These are phyloP conservation scores for Blastobotrys arbuscula DNA, from an alignment of 1,139 yeast genomes.

Conservation along the genomic window DNA sequence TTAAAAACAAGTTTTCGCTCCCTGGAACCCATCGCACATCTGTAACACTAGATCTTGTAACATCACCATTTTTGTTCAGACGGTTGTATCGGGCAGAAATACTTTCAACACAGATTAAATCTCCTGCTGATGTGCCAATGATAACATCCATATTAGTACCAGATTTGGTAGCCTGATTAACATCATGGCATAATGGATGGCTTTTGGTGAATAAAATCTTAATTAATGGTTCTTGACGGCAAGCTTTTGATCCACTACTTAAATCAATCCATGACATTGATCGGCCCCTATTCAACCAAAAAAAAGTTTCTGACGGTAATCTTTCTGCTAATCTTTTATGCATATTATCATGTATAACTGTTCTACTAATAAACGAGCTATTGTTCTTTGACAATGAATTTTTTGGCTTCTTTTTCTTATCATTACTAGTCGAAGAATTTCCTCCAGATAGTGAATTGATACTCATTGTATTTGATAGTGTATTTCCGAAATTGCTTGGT, in stretches of 20 bases:
- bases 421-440: background rate
- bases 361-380: conserved; percentile 37
- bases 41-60: conserved; percentile 35
- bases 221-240: conserved; percentile 34
- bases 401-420: conserved; percentile 23
- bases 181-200: conserved; percentile 39
- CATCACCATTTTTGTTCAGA: conserved; percentile 44
- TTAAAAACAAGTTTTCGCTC: conserved; percentile 35
- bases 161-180: conserved; percentile 35
- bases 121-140: conserved; percentile 49
- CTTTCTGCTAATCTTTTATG: conserved; percentile 31
- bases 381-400: conserved; percentile 35
- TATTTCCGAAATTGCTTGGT: conserved; percentile 8
- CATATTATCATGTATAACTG: conserved; percentile 35
- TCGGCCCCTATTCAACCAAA: conserved; percentile 36
- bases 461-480: conserved; percentile 2
- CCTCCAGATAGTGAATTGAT: background rate
- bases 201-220: conserved; percentile 38
- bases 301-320: conserved; percentile 24
- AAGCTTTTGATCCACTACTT: conserved; percentile 17
- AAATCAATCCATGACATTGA: conserved; percentile 36
- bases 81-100: conserved; percentile 43
- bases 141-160: conserved; percentile 42
- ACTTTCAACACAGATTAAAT: conserved; percentile 52
- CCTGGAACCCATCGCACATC: conserved; percentile 41